These are phyloP conservation scores for Puccinia triticina DNA, from an alignment of 1,284 basidiomycete species.

Conservation along the genomic window DNA sequence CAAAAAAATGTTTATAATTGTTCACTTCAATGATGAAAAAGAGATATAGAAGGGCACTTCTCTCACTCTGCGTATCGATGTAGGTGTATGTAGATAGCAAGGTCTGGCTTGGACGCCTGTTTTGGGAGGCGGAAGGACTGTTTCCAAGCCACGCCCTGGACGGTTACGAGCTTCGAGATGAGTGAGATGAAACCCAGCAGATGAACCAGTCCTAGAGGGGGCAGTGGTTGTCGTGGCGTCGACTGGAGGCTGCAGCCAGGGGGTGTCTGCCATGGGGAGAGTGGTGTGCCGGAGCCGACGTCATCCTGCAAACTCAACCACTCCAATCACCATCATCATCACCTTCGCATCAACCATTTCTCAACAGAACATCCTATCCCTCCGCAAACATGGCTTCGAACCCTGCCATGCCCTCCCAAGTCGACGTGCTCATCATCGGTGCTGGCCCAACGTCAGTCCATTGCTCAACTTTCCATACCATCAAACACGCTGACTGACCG, in stretches of 20 bases:
- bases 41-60: too few species aligned
- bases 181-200: too few species aligned
- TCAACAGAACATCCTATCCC: background rate
- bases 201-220: too few species aligned
- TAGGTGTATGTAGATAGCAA: too few species aligned
- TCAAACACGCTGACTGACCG: background rate
- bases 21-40: too few species aligned
- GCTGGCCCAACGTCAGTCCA: slow-evolving; percentile 59
- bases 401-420: slow-evolving; percentile 33
- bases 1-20: too few species aligned
- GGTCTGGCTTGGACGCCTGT: too few species aligned
- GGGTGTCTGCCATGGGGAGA: background rate
- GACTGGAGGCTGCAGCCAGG: too few species aligned
- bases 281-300: background rate
- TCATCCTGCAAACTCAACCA: background rate
- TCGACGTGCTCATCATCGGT: slow-evolving; percentile 61
- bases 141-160: too few species aligned
- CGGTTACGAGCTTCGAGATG: too few species aligned
- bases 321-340: background rate
- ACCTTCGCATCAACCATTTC: background rate
- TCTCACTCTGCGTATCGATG: too few species aligned
- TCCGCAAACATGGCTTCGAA: slow-evolving; percentile 9
- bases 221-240: background rate
- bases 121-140: too few species aligned
- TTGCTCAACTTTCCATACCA: background rate